Evolutionary conservation across 257 asterid species (phyloP), one percentile per base, ranked within the genome.

Genomic region (Cinchona pubescens): DNA sequence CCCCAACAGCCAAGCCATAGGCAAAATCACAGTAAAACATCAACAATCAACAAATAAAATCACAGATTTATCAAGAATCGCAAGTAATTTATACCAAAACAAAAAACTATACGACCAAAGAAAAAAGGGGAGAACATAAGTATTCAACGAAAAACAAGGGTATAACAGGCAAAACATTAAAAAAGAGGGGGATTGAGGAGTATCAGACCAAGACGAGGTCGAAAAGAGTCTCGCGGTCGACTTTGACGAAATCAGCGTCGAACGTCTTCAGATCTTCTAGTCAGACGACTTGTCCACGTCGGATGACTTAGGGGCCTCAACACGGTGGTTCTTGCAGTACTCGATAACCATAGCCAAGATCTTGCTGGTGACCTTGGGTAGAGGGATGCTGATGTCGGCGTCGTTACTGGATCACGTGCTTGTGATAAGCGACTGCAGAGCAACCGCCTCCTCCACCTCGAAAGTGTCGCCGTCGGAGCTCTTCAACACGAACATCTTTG

Each of bases 271-370:
- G 81, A 32, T 84, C 92, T 2, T 82, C 92, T n/a, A n/a, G 0
- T 83, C 89, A 48, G 74, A 37, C 0, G 74, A 48, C 81, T 76
- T 85, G 42, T 76, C 91, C 45, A 64, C 83, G 18, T 83, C 81
- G 2, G 79, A 37, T 53, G 82, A 25, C 75, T 82, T 80, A 1
- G 84, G 42, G 11, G 86, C 83, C 9, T 86, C 90, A 0, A 83
- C 93, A 18, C n/a, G n/a, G n/a, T 88, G 93, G 6, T 82, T 80
- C 80, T 86, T 86, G 76, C 89, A 88, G 79, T 88, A 88, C 81
- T 88, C 93, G 21, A 88, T 79, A 3, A 88, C 90, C 82, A 84
- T 88, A 0, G 93, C 85, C 37, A 88, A 53, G 84, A 88, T 88
- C 88, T 80, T 86, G 81, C 89, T 79, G 5, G 88, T 86, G 14